Percentiles rank a stretch among this genome's conserved stretches.
These are phyloP conservation scores for Clarireedia paspali DNA, from an alignment of 2,329 filamentous ascomycete genomes.

Conservation along the genomic window DNA sequence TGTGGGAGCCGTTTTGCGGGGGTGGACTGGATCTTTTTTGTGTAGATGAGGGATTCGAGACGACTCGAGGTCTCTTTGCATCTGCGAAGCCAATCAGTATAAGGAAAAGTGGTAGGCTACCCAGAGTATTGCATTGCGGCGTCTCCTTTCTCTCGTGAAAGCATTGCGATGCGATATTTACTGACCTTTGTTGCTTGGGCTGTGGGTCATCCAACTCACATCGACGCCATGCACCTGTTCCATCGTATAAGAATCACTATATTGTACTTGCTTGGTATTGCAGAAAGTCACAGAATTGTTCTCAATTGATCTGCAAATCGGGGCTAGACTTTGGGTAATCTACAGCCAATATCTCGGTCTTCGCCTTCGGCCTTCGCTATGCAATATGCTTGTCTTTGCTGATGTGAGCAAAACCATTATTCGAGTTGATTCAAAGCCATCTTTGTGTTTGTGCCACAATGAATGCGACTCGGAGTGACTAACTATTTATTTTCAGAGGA, in stretches of 20 bases:
- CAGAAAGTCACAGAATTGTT: background rate
- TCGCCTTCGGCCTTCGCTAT: background rate
- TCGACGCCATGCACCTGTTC: constrained; percentile 29
- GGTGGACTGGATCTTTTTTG: background rate
- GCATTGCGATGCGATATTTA: constrained; percentile 2
- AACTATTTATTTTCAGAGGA: background rate
- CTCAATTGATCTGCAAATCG: background rate
- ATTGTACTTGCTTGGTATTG: background rate
- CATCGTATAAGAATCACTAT: constrained; percentile 17
- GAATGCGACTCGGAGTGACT: constrained; percentile 1
- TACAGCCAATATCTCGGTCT: background rate
- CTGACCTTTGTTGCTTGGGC: constrained; percentile 25
- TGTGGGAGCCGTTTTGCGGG: background rate
- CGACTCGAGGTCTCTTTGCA: constrained; percentile 3
- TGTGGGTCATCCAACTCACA: constrained; percentile 30
- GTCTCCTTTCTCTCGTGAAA: background rate
- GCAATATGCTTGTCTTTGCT: constrained; percentile 4
- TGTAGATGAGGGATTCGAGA: background rate
- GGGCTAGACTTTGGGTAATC: background rate
- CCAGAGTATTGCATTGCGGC: constrained; percentile 5
- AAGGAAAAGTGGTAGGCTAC: background rate
- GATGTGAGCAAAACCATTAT: constrained; percentile 8
- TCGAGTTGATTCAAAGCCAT: constrained; percentile 2
- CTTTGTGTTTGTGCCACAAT: constrained; percentile 4
- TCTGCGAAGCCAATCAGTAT: background rate